These are phyloP conservation scores for Kodamaea sp. DNA, from an alignment of 1,139 yeast species.

Conservation along the genomic window DNA sequence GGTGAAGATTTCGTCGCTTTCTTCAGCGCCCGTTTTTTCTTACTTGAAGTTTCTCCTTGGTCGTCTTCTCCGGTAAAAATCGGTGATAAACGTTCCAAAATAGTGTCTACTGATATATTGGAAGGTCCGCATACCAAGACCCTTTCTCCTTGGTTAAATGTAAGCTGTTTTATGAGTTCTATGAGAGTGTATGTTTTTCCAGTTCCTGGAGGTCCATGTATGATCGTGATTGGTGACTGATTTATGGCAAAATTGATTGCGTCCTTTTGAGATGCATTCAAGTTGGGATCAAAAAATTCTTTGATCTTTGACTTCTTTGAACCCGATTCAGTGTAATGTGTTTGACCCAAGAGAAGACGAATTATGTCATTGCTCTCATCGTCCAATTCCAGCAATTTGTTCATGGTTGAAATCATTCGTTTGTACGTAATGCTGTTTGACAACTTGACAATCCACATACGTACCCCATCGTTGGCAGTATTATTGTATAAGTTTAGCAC, in stretches of 20 bases:
- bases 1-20: constrained; percentile 29
- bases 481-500: constrained; percentile 46
- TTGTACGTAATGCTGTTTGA: constrained; percentile 70
- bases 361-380: constrained; percentile 38
- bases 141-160: constrained; percentile 55
- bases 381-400: constrained; percentile 55
- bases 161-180: constrained; percentile 79
- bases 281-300: constrained; percentile 46
- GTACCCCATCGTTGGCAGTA: constrained; percentile 36
- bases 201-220: constrained; percentile 55
- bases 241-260: constrained; percentile 44
- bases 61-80: constrained; percentile 19
- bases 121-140: constrained; percentile 94
- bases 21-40: constrained; percentile 17
- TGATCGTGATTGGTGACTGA: constrained; percentile 43
- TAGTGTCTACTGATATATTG: constrained; percentile 91
- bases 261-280: constrained; percentile 68
- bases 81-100: constrained; percentile 71
- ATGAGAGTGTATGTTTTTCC: constrained; percentile 78
- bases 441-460: constrained; percentile 67
- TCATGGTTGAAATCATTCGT: constrained; percentile 79
- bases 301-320: constrained; percentile 10
- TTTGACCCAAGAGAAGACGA: constrained; percentile 47
- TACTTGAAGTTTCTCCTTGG: constrained; percentile 6
- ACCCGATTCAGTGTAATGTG: constrained; percentile 21